Conservation (phyloP, 169 alveolate genomes). For the Plasmodium gonderi region DNA sequence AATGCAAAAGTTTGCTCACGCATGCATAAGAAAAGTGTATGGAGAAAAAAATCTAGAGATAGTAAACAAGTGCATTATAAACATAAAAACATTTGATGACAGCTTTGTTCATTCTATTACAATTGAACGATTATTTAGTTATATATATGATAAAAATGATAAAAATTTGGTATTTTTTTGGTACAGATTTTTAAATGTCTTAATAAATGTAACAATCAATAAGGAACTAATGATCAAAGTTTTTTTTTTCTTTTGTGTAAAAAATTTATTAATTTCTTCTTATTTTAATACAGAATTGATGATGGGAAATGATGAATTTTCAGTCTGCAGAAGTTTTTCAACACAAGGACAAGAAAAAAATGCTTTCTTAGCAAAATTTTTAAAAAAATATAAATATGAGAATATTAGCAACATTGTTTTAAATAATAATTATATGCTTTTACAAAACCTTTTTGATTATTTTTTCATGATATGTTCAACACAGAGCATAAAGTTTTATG, state of each 20-base stretch:
- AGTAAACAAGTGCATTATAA: constrained; percentile 64
- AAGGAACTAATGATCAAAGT: constrained; percentile 62
- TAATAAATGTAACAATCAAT: constrained; percentile 57
- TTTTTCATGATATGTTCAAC: constrained; percentile 42
- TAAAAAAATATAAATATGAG: constrained; percentile 14
- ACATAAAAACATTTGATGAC: constrained; percentile 68
- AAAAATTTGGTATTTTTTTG: constrained; percentile 48
- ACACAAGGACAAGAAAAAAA: constrained; percentile 13
- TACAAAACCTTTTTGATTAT: constrained; percentile 67
- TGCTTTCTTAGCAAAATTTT: constrained; percentile 3
- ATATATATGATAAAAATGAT: not conserved
- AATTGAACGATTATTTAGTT: constrained; percentile 64
- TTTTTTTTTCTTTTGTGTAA: constrained; percentile 52
- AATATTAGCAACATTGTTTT: constrained; percentile 12
- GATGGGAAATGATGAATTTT: constrained; percentile 22
- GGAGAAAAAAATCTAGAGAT: constrained; percentile 15
- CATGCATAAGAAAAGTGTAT: constrained; percentile 37
- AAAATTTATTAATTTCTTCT: constrained; percentile 29
- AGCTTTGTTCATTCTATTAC: constrained; percentile 52
- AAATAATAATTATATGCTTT: constrained; percentile 23
- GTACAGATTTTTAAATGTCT: constrained; percentile 72
- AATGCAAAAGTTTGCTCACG: constrained; percentile 47
- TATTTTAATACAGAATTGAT: constrained; percentile 45
- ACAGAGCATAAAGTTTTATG: constrained; percentile 32
- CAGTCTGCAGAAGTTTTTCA: constrained; percentile 1